Evolutionary conservation across 2,329 filamentous ascomycete genomes (phyloP), one percentile per base, ranked within the genome.

Genomic region (Cryphonectria radicalis): DNA sequence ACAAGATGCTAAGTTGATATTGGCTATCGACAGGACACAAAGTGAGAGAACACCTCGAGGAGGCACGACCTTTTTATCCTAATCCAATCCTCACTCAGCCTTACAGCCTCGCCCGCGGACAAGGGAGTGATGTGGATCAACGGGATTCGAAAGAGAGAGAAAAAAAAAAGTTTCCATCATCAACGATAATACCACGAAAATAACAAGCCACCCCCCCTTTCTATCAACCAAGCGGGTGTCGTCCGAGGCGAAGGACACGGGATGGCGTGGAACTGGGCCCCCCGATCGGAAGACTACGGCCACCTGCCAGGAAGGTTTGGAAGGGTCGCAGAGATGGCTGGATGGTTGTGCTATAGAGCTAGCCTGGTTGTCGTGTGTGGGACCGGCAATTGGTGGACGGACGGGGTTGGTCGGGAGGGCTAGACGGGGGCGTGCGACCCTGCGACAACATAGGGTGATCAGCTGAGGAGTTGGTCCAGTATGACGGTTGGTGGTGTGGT

Each of bases 71-170:
- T 57, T 66, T 73, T 73, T 69, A 69, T 69, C 6, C 66, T 17
- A 17, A 32, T 40, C 40, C 37, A 6, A 40, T 43, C 57, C 40
- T 50, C 46, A 50, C 67, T 70, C 73, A 67, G 75, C 75, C 75
- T 76, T 76, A 62, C 70, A 74, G 75, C 75, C 75, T 76, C 69
- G 71, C 69, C 66, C 42, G 43, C 19, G 32, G 50, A n/a, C 63
- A 40, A 13, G 22, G 40, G 22, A 40, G 22, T 14, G 22, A 40
- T 68, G 43, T 37, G 13, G 22, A 17, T 28, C 63, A 50, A 32
- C 60, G 35, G 46, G 32, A 59, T 43, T 25, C 35, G 42, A 60
- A 7, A 3, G 7, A 17, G 1, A 17, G 22, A 19, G 17, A 19
- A 46, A 46, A 19, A 46, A 43, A 22, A 50, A 25, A 69, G 62